Conservation (phyloP, 768 basidiomycete genomes). For the Mycena leptocephala region DNA sequence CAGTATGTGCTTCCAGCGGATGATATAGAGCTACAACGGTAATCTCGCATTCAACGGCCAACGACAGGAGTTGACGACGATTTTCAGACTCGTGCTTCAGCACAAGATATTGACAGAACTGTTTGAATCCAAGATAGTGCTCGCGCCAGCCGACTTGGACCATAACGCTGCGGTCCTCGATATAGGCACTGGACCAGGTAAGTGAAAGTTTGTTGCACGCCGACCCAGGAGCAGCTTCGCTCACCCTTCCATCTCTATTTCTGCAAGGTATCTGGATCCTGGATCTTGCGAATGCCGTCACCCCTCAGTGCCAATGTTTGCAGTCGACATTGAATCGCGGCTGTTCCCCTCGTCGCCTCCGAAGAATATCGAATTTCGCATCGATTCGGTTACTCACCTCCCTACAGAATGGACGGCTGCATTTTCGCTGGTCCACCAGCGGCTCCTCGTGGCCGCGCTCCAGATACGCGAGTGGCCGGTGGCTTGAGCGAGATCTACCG, state of each 20-base stretch:
- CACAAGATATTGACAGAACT: background rate
- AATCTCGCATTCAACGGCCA: background rate
- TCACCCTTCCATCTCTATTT: background rate
- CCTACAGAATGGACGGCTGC: background rate
- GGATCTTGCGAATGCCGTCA: background rate
- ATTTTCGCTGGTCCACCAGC: background rate
- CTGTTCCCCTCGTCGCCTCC: background rate
- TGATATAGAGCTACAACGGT: background rate
- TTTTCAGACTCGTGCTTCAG: background rate
- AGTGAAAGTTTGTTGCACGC: background rate
- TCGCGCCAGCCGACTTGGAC: background rate
- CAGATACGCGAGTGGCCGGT: background rate
- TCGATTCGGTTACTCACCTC: background rate
- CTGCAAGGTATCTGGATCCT: background rate
- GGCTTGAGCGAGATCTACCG: background rate
- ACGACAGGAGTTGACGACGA: background rate
- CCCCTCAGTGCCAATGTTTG: background rate
- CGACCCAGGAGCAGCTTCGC: no score
- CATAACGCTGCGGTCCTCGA: background rate
- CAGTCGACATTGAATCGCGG: background rate
- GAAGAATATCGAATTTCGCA: background rate
- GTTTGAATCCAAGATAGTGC: background rate
- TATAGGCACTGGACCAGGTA: background rate
- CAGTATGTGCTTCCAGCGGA: background rate
- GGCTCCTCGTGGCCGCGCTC: background rate